These are phyloP conservation scores for Cyberlindnera americana DNA, from an alignment of 805 yeast genomes.

Conservation along the genomic window DNA sequence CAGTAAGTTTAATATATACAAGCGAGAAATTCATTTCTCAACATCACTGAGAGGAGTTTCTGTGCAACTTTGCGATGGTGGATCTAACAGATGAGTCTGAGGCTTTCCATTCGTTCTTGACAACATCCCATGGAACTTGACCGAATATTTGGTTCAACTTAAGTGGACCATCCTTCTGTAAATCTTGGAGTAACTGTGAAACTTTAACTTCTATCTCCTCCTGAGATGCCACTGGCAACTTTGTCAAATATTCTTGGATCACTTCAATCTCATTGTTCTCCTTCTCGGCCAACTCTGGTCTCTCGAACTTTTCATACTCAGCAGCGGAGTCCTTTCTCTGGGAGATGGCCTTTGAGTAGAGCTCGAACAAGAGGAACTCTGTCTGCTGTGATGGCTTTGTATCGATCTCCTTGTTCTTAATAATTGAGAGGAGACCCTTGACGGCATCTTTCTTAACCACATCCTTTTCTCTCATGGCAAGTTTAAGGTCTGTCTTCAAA, in stretches of 20 bases:
- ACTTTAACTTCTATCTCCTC: constrained; percentile 39
- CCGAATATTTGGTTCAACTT: constrained; percentile 31
- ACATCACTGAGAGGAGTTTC: constrained; percentile 1
- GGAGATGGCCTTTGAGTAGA: constrained; percentile 40
- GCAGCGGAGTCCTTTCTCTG: constrained; percentile 49
- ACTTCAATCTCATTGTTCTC: constrained; percentile 45
- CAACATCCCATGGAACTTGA: constrained; percentile 31
- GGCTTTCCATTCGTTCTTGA: constrained; percentile 37
- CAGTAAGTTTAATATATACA: no score
- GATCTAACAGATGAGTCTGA: constrained; percentile 31
- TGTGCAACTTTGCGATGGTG: constrained; percentile 29
- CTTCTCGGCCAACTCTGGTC: constrained; percentile 51
- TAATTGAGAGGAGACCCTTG: constrained; percentile 38
- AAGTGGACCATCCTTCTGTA: constrained; percentile 23
- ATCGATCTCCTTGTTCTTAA: constrained; percentile 44
- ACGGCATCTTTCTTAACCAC: constrained; percentile 40
- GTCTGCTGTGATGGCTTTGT: constrained; percentile 30
- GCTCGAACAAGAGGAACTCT: constrained; percentile 35
- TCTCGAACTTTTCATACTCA: constrained; percentile 42
- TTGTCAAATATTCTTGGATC: constrained; percentile 36
- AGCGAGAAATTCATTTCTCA: no score
- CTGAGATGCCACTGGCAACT: constrained; percentile 46
- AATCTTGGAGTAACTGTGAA: constrained; percentile 20
- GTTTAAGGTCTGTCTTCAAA: constrained; percentile 42
- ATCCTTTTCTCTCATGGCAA: constrained; percentile 46